Conservation (phyloP, 768 basidiomycete species). For the Podaxis rugospora region DNA sequence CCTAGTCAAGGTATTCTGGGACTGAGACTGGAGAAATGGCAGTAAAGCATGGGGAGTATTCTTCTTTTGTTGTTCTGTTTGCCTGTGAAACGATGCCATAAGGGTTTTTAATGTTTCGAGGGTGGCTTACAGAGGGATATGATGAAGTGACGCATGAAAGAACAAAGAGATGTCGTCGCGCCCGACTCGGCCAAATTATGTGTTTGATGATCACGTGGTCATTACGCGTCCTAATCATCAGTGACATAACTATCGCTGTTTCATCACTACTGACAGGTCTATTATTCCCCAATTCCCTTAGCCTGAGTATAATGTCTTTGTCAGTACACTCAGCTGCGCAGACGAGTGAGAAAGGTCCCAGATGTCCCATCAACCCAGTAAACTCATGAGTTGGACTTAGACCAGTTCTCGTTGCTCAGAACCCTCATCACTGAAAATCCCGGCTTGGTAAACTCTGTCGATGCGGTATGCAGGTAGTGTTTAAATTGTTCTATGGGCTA, state of each 20-base stretch:
- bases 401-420: conserved; percentile 67
- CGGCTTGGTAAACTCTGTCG: conserved; percentile 53
- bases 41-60: conserved; percentile 49
- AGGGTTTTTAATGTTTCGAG: conserved; percentile 16
- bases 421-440: conserved; percentile 61
- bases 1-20: conserved; percentile 70
- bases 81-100: conserved; percentile 24
- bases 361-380: background rate
- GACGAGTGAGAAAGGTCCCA: conserved; percentile 42
- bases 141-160: background rate
- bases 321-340: conserved; percentile 65
- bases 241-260: background rate
- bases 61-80: conserved; percentile 28
- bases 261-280: background rate
- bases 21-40: conserved; percentile 78
- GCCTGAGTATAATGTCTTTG: conserved; percentile 33
- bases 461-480: conserved; percentile 45
- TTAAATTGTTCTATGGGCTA: conserved; percentile 1
- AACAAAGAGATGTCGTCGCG: background rate
- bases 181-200: background rate
- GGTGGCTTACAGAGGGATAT: conserved; percentile 18
- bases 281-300: background rate
- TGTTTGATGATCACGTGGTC: background rate
- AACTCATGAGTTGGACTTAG: conserved; percentile 29
- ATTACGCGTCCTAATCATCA: conserved; percentile 12